A percentile compares a stretch with the other conserved stretches of the same genome.
Evolutionary conservation across 2,329 filamentous ascomycete species (phyloP).

Genomic region (Colletotrichum camelliae): DNA sequence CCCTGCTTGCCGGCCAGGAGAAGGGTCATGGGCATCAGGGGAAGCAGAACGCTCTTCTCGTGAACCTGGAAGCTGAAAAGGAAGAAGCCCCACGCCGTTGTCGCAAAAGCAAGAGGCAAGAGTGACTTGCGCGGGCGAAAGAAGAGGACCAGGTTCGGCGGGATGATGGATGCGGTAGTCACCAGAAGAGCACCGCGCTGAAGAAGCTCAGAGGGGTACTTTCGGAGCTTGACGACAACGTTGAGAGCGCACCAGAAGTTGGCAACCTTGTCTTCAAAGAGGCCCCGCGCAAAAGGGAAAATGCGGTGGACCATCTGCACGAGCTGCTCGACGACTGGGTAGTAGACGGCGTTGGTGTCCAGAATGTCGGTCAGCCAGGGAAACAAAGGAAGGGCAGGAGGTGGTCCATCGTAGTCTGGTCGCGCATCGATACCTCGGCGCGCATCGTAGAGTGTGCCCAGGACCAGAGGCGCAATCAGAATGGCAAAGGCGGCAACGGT

Average conservation of each 20-base stretch:
- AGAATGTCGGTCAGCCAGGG: slow-evolving; percentile 62
- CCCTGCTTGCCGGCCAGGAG: slow-evolving; percentile 81
- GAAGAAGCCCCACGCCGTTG: slow-evolving; percentile 96
- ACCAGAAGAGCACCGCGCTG: slow-evolving; percentile 77
- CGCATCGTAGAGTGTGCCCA: slow-evolving; percentile 73
- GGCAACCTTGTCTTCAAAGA: slow-evolving; percentile 98
- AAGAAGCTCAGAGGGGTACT: slow-evolving; percentile 73
- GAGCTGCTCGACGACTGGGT: slow-evolving; percentile 78
- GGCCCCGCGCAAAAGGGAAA: slow-evolving; percentile 92
- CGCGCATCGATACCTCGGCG: slow-evolving; percentile 66
- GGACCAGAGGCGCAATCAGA: slow-evolving; percentile 76
- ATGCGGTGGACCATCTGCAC: slow-evolving; percentile 88
- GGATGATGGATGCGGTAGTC: slow-evolving; percentile 78
- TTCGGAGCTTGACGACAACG: slow-evolving; percentile 83
- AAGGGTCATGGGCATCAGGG: slow-evolving; percentile 91
- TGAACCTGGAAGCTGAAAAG: slow-evolving; percentile 98
- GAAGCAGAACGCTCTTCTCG: slow-evolving; percentile 94
- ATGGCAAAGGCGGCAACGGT: slow-evolving; percentile 77
- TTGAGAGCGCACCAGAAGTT: slow-evolving; percentile 98
- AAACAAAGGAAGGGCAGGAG: slow-evolving; percentile 68
- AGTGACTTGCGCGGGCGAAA: slow-evolving; percentile 77
- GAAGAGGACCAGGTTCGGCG: slow-evolving; percentile 82
- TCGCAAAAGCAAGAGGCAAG: slow-evolving; percentile 79
- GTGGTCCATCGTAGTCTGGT: slow-evolving; percentile 61
- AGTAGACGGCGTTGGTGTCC: slow-evolving; percentile 71